Percentiles rank a stretch among this genome's conserved stretches.
These are phyloP conservation scores for Asterionellopsis glacialis DNA, from an alignment of 108 stramenopile species.

Conservation along the genomic window DNA sequence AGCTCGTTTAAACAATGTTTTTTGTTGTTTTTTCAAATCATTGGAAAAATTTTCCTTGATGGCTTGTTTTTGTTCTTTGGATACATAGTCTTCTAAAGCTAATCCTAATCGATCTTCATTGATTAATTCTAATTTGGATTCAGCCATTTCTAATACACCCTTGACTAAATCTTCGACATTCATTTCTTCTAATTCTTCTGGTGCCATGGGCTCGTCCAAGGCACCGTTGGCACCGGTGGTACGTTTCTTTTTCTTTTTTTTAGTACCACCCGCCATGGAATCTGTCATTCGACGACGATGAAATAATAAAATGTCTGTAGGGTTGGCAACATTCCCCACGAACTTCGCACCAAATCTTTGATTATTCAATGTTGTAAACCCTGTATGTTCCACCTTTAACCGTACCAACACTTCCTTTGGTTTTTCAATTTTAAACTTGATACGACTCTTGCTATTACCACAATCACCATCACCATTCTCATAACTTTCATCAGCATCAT, in stretches of 20 bases:
- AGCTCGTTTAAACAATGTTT: conserved; percentile 25
- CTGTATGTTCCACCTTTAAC: conserved; percentile 92
- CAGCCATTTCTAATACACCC: conserved; percentile 60
- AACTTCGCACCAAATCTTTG: conserved; percentile 89
- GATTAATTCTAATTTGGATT: conserved; percentile 62
- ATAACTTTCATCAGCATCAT: not conserved
- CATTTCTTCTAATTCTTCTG: conserved; percentile 76
- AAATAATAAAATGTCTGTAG: conserved; percentile 83
- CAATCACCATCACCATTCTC: conserved; percentile 26
- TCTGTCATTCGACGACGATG: conserved; percentile 45
- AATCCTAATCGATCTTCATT: conserved; percentile 47
- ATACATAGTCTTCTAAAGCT: conserved; percentile 89
- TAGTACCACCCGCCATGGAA: conserved; percentile 19
- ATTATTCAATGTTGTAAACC: conserved; percentile 89
- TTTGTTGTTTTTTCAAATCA: conserved; percentile 45
- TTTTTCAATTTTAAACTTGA: conserved; percentile 49
- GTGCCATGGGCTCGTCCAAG: conserved; percentile 58
- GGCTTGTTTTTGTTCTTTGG: conserved; percentile 59
- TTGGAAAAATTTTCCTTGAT: conserved; percentile 54
- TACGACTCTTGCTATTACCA: conserved; percentile 18
- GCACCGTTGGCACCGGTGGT: conserved; percentile 6
- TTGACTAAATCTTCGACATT: conserved; percentile 82
- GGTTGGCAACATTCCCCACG: conserved; percentile 89
- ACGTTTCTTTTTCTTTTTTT: no score
- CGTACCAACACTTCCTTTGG: conserved; percentile 89